Conservation (phyloP, 129 eudicot species). For the Chrysanthemum lavandulifolium region DNA sequence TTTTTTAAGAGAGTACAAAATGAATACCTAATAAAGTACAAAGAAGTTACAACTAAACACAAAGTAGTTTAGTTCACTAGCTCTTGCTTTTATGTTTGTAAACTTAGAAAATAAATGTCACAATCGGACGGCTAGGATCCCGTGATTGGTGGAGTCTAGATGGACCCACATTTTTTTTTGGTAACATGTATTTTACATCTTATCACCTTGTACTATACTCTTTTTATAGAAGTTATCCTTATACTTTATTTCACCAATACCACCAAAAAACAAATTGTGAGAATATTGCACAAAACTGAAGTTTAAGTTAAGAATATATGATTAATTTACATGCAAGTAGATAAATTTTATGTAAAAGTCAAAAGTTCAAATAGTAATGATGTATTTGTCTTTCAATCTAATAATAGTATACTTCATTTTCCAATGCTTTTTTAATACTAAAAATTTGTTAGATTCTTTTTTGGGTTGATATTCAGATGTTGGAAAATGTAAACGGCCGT, state of each 20-base stretch:
- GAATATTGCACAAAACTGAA: constrained; percentile 3
- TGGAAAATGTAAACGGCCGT: constrained; percentile 13
- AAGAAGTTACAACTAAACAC: no score
- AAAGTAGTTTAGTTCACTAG: no score
- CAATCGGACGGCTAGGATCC: constrained; percentile 35
- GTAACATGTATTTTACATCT: constrained; percentile 25
- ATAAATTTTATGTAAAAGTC: not conserved
- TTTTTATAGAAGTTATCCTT: constrained; percentile 23
- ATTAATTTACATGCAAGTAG: constrained; percentile 1
- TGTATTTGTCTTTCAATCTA: not conserved
- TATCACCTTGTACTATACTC: constrained; percentile 30
- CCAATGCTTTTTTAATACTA: not conserved
- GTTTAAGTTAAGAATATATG: not conserved
- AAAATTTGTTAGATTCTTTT: not conserved
- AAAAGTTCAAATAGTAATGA: not conserved
- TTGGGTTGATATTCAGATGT: not conserved
- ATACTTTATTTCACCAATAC: constrained; percentile 24
- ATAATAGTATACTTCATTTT: not conserved
- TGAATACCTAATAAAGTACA: no score
- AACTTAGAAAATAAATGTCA: constrained; percentile 2
- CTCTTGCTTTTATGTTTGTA: not conserved
- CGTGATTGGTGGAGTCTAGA: constrained; percentile 33
- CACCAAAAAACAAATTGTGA: constrained; percentile 2
- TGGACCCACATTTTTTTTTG: not conserved
- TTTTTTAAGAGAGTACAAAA: no score